Base-by-base conservation (phyloP, 1,139 yeast genomes). In the Yueomyces sp. region DNA sequence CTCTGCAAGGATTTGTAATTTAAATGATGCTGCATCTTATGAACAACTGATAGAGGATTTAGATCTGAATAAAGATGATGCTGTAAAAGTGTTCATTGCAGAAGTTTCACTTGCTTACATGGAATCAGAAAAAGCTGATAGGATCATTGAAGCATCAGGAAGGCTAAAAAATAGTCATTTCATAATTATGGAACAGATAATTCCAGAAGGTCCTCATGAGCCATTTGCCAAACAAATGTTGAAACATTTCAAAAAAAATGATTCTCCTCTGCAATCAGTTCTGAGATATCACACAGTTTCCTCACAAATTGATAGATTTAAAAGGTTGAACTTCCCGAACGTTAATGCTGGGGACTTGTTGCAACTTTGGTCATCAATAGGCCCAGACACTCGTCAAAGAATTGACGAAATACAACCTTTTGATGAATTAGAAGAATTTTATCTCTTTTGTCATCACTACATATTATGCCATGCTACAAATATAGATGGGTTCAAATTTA, bases 381-480 rank as follows among this genome's bases (percentile, higher is more conserved):
- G 69, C 6, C 52, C 53, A 2, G 66, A 64, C 0, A 57, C 65
- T n/a, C 76, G 73, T 52, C 38, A 48, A 0, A 60, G 63, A 41
- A 72, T 84, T 19, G 68, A 67, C 11, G 44, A 57, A 2, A 69
- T 80, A 29, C 94, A 84, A 57, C 74, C 73, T 6, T 84, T 84
- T 60, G 95, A 84, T 56, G 95, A 84, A 60, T 74, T 84, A 77
- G 95, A 84, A 59, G 95, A 84, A 58, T 83, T 83, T 50, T 71
- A 79, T 30, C 59, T 81, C 19, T 84, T 82, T 55, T 78, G 87
- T 49, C 93, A 82, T 52, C 93, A 83, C 56, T 84, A 84, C 55
- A 68, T 79, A 36, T 67, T 81, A 33, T 66, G 80, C 3, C 87
- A 81, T 59, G 85, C 87, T 1, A 69, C 78, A 1, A 76, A 73